Evolutionary conservation across 345 rosid genomes (phyloP).

Genomic region (Acer yangbiense): DNA sequence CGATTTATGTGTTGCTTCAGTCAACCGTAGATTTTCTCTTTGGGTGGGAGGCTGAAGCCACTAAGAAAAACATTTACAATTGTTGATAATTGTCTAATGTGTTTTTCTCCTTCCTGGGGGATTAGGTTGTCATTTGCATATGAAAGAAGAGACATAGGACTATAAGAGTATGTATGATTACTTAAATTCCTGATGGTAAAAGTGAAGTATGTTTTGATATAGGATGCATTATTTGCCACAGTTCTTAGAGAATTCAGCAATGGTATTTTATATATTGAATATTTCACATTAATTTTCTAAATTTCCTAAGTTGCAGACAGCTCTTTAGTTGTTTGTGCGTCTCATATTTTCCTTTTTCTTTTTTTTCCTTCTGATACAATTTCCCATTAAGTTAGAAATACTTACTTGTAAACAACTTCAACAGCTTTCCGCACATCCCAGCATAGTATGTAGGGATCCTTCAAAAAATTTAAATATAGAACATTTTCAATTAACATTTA

Average conservation of each 20-base stretch:
- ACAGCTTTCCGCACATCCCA: constrained; percentile 94
- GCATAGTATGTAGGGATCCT: constrained; percentile 95
- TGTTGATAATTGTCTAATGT: not conserved
- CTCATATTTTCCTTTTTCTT: not conserved
- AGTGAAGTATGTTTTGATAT: not conserved
- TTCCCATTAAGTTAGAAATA: constrained; percentile 10
- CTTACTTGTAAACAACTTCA: constrained; percentile 90
- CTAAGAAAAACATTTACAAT: not conserved
- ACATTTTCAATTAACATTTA: constrained; percentile 6
- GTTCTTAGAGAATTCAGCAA: not conserved
- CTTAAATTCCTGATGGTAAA: constrained; percentile 1
- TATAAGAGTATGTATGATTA: not conserved
- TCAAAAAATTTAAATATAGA: constrained; percentile 18
- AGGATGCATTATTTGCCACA: not conserved
- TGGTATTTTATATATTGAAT: not conserved
- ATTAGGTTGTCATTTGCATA: not conserved
- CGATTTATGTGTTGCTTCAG: not conserved
- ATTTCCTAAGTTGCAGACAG: not conserved
- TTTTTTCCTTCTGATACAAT: not conserved
- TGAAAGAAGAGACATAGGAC: not conserved
- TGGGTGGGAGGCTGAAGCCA: not conserved
- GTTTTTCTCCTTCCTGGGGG: not conserved
- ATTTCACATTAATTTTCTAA: not conserved
- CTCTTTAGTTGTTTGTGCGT: not conserved
- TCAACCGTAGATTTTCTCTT: not conserved